These are phyloP conservation scores for Myrica gale DNA, from an alignment of 306 rosid genomes.

Conservation along the genomic window DNA sequence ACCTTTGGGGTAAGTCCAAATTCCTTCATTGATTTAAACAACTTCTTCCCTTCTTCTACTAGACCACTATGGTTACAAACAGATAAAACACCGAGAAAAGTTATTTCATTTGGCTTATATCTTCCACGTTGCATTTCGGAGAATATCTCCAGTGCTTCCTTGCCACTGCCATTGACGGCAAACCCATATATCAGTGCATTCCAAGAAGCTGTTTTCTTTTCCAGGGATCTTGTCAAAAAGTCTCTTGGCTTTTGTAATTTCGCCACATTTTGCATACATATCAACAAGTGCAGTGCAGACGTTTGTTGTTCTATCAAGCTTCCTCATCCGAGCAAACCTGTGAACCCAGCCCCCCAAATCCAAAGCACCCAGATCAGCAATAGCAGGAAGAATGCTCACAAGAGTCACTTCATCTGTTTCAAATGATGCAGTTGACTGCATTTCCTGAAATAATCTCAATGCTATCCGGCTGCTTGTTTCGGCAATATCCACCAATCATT, in stretches of 20 bases:
- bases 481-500: slow-evolving; percentile 72
- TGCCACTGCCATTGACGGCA: slow-evolving; percentile 63
- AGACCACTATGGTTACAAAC: slow-evolving; percentile 72
- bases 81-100: slow-evolving; percentile 57
- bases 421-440: slow-evolving; percentile 34
- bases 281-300: slow-evolving; percentile 58
- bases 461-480: slow-evolving; percentile 47
- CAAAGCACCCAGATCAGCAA: slow-evolving; percentile 64
- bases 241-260: slow-evolving; percentile 42
- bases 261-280: slow-evolving; percentile 80
- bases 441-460: slow-evolving; percentile 51
- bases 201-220: slow-evolving; percentile 58
- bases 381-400: slow-evolving; percentile 66
- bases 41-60: slow-evolving; percentile 61
- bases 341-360: slow-evolving; percentile 67
- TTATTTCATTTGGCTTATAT: slow-evolving; percentile 45
- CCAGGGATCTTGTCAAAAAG: slow-evolving; percentile 45
- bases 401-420: slow-evolving; percentile 65
- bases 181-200: slow-evolving; percentile 75
- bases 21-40: slow-evolving; percentile 52
- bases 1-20: slow-evolving; percentile 53
- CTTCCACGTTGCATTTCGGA: slow-evolving; percentile 40
- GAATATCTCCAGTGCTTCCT: slow-evolving; percentile 59
- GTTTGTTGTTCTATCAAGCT: slow-evolving; percentile 36
- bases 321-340: slow-evolving; percentile 40